A percentile compares a stretch with the other conserved stretches of the same genome.
These are phyloP conservation scores for Odontarrhena argentea DNA, from an alignment of 345 rosid species.

Conservation along the genomic window DNA sequence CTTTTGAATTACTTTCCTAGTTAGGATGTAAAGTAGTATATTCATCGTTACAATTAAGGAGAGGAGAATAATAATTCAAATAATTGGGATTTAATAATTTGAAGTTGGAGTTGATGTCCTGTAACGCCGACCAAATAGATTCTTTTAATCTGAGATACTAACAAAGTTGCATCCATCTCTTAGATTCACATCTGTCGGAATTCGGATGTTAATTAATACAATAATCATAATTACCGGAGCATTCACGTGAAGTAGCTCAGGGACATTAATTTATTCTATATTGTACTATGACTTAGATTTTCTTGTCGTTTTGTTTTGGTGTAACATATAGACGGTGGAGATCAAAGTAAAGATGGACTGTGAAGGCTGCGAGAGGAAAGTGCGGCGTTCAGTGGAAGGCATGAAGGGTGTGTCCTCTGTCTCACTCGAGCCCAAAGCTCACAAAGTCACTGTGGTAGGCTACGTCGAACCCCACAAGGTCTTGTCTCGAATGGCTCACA, in stretches of 20 bases:
- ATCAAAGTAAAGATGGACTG: conserved; percentile 87
- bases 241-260: conserved; percentile 22
- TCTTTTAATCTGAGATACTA: conserved; percentile 3
- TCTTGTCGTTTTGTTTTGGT: not conserved
- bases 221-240: not conserved
- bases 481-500: conserved; percentile 73
- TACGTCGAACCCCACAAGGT: conserved; percentile 82
- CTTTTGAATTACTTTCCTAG: not conserved
- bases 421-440: conserved; percentile 74
- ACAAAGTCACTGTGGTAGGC: conserved; percentile 86
- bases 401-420: conserved; percentile 93
- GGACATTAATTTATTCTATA: not conserved
- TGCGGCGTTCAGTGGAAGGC: conserved; percentile 75
- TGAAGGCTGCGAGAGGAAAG: conserved; percentile 95
- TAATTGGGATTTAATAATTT: not conserved
- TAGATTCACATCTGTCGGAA: conserved; percentile 36
- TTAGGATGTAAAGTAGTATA: not conserved
- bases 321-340: conserved; percentile 72
- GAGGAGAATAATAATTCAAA: too few species aligned
- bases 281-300: too few species aligned
- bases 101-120: conserved; percentile 9
- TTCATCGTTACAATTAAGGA: not conserved
- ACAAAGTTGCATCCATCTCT: conserved; percentile 32
- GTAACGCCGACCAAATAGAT: conserved; percentile 38
- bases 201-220: not conserved